A percentile compares a stretch with the other conserved stretches of the same genome.
phyloP scores from a whole-genome alignment of 805 yeast genomes.

The Candida michaelii region DNA sequence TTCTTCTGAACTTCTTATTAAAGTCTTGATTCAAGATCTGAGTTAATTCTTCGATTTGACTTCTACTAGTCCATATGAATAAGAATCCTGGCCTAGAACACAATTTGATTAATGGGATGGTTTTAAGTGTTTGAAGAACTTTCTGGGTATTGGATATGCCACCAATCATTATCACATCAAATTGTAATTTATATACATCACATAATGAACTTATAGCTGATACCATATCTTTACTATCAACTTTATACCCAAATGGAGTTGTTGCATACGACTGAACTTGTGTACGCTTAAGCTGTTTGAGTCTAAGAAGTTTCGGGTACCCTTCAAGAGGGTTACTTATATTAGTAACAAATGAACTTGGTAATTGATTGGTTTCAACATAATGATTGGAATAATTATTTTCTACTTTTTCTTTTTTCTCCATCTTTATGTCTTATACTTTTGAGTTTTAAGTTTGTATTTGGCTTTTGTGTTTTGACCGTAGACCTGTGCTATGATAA shows the following conservation, averaged over 20 bases:
- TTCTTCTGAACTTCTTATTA: slow-evolving; percentile 72
- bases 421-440: neutral
- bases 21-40: slow-evolving; percentile 50
- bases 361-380: slow-evolving; percentile 60
- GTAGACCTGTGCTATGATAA: too few species aligned
- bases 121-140: slow-evolving; percentile 57
- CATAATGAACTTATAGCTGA: slow-evolving; percentile 61
- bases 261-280: slow-evolving; percentile 56
- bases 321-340: slow-evolving; percentile 70
- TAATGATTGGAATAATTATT: slow-evolving; percentile 76
- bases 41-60: slow-evolving; percentile 63
- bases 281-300: slow-evolving; percentile 62
- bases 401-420: slow-evolving; percentile 25
- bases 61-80: slow-evolving; percentile 84
- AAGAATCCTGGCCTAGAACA: slow-evolving; percentile 85
- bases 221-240: slow-evolving; percentile 39
- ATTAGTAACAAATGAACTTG: slow-evolving; percentile 67
- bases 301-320: slow-evolving; percentile 75
- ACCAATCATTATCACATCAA: slow-evolving; percentile 92
- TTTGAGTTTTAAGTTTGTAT: too few species aligned
- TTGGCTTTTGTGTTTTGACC: too few species aligned
- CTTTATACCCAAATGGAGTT: slow-evolving; percentile 66
- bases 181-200: slow-evolving; percentile 53
- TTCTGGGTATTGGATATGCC: slow-evolving; percentile 77
- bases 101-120: slow-evolving; percentile 68